Conservation (phyloP, 306 rosid species). For the Trifolium fragiferum region DNA sequence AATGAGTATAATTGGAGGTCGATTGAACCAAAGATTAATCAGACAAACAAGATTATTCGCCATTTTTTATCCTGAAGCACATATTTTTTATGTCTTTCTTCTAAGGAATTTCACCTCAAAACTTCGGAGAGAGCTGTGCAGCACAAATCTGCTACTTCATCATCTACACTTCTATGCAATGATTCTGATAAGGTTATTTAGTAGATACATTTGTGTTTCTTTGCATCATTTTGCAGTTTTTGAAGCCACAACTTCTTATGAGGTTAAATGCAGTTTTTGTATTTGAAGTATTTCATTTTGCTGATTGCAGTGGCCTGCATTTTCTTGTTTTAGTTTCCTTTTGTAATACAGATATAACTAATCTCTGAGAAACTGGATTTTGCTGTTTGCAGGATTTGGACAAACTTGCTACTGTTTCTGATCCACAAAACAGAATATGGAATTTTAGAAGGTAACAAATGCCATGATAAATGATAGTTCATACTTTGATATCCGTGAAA, state of each 20-base stretch:
- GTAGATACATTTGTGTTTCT: constrained; percentile 33
- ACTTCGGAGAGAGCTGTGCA: constrained; percentile 90
- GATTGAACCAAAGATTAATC: constrained; percentile 10
- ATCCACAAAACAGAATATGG: constrained; percentile 51
- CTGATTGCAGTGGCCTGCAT: neutral
- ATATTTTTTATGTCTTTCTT: constrained; percentile 40
- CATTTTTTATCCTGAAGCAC: constrained; percentile 32
- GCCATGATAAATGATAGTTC: constrained; percentile 24
- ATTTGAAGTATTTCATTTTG: no score
- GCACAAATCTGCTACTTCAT: constrained; percentile 60
- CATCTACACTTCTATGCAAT: constrained; percentile 58
- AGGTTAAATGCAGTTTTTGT: no score
- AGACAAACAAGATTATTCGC: constrained; percentile 27
- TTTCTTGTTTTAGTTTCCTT: constrained; percentile 38
- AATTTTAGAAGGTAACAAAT: constrained; percentile 68
- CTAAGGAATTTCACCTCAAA: constrained; percentile 87
- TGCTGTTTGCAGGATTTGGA: constrained; percentile 58
- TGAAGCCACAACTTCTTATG: constrained; percentile 20
- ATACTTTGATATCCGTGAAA: constrained; percentile 35
- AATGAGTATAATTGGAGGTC: neutral
- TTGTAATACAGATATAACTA: constrained; percentile 24
- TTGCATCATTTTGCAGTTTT: constrained; percentile 30
- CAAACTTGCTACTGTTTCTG: constrained; percentile 46
- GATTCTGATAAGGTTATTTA: constrained; percentile 55
- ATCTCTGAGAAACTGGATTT: constrained; percentile 38